These are phyloP conservation scores for Geotrichum reessii DNA, from an alignment of 1,139 yeast genomes.

Conservation along the genomic window DNA sequence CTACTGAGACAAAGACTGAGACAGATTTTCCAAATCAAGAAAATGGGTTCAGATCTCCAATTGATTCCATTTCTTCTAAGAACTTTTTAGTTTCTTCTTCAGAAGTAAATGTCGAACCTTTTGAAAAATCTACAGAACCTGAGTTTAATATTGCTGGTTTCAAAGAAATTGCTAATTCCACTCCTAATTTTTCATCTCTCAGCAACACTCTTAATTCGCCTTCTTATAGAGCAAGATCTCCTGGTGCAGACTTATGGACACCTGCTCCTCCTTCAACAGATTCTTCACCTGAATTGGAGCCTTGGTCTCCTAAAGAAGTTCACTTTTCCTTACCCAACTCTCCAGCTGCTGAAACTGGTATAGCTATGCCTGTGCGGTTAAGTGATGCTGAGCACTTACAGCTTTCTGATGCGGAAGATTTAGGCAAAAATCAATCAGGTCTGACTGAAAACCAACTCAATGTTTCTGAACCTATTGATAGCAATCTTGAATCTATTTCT, in stretches of 20 bases:
- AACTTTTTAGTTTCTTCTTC: constrained; percentile 2
- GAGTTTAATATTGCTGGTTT: not conserved
- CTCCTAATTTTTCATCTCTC: not conserved
- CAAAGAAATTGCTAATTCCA: not conserved
- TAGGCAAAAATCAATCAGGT: not conserved
- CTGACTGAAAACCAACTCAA: not conserved
- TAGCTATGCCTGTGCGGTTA: not conserved
- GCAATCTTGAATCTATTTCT: not conserved
- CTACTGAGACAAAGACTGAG: not conserved
- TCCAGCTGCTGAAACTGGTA: not conserved
- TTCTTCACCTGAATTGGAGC: constrained; percentile 4
- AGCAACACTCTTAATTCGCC: not conserved
- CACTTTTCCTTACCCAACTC: not conserved
- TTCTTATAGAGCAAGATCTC: not conserved
- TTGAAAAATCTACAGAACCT: not conserved
- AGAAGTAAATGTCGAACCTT: not conserved
- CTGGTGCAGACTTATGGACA: constrained; percentile 9
- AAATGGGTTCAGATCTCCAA: not conserved
- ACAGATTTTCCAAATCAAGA: not conserved
- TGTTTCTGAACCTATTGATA: not conserved
- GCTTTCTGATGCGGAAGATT: not conserved
- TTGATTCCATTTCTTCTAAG: not conserved
- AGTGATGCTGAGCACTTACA: not conserved
- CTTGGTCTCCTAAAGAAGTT: constrained; percentile 9
- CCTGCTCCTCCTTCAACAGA: constrained; percentile 13